Conservation (phyloP, 2,329 filamentous ascomycete genomes). For the Cercospora zeina region DNA sequence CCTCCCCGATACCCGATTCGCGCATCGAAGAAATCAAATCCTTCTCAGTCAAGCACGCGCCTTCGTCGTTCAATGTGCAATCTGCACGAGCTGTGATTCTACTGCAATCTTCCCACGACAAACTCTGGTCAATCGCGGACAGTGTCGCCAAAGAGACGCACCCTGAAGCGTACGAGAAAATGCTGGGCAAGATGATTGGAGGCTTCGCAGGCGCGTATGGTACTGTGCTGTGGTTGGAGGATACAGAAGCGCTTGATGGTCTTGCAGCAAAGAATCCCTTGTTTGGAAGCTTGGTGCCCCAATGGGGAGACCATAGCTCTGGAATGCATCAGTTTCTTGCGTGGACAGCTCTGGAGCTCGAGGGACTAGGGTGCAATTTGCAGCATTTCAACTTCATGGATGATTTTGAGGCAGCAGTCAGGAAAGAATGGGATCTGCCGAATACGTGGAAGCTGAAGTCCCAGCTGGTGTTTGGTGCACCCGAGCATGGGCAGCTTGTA, state of each 20-base stretch:
- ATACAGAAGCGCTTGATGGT: conserved; percentile 19
- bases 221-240: conserved; percentile 53
- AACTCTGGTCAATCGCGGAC: conserved; percentile 70
- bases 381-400: conserved; percentile 38
- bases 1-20: conserved; percentile 67
- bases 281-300: conserved; percentile 24
- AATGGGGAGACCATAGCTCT: conserved; percentile 45
- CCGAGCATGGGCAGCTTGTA: conserved; percentile 26
- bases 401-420: conserved; percentile 27
- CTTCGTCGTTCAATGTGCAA: conserved; percentile 86
- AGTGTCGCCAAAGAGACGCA: conserved; percentile 67
- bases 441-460: conserved; percentile 71
- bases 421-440: conserved; percentile 64
- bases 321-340: conserved; percentile 46
- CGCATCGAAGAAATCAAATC: conserved; percentile 65
- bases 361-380: conserved; percentile 37
- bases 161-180: conserved; percentile 63
- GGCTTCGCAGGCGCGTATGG: conserved; percentile 71
- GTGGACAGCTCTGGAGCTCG: conserved; percentile 37
- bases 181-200: conserved; percentile 49
- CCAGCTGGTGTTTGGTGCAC: conserved; percentile 70
- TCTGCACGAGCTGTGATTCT: conserved; percentile 75
- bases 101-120: conserved; percentile 76
- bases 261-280: conserved; percentile 25
- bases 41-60: conserved; percentile 64